Percentiles rank a stretch among this genome's conserved stretches.
Conservation (phyloP, 2,329 filamentous ascomycete species). For the Lecanicillium sp. region DNA sequence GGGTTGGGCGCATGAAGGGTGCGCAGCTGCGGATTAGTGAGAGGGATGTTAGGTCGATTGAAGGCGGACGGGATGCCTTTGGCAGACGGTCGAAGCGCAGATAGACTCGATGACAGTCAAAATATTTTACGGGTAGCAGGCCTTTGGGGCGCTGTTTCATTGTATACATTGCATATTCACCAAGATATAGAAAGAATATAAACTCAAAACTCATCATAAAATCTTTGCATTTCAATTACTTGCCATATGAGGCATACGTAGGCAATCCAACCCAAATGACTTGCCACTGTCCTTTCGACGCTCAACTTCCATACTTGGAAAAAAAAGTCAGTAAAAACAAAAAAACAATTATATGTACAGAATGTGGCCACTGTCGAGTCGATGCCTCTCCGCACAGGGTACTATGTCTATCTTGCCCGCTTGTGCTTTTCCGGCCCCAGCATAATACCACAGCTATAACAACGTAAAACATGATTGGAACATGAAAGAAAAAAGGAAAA, state of each 20-base stretch:
- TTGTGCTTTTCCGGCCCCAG: too few relatives aligned
- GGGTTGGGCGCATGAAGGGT: constrained; percentile 71
- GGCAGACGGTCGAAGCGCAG: constrained; percentile 20
- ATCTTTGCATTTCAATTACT: constrained; percentile 6
- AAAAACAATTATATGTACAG: constrained; percentile 24
- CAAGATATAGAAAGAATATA: too few relatives aligned
- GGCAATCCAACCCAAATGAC: constrained; percentile 8
- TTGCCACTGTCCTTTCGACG: background rate
- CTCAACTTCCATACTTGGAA: background rate
- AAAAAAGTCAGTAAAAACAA: too few relatives aligned
- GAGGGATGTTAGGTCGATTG: constrained; percentile 65
- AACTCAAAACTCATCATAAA: background rate
- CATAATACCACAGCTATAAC: too few relatives aligned
- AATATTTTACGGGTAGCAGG: too few relatives aligned
- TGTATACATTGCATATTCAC: too few relatives aligned
- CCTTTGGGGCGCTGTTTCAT: too few relatives aligned
- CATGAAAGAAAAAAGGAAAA: constrained; percentile 6
- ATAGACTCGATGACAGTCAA: background rate
- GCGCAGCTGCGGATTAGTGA: constrained; percentile 74
- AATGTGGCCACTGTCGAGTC: constrained; percentile 13
- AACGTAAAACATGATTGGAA: constrained; percentile 12
- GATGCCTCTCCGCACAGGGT: constrained; percentile 3
- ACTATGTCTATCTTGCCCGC: constrained; percentile 11
- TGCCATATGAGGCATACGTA: constrained; percentile 2
- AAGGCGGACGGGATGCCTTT: constrained; percentile 41